phyloP scores from a whole-genome alignment of 192 early-diverging fungal species.

The Chytriomyces hyalinus region DNA sequence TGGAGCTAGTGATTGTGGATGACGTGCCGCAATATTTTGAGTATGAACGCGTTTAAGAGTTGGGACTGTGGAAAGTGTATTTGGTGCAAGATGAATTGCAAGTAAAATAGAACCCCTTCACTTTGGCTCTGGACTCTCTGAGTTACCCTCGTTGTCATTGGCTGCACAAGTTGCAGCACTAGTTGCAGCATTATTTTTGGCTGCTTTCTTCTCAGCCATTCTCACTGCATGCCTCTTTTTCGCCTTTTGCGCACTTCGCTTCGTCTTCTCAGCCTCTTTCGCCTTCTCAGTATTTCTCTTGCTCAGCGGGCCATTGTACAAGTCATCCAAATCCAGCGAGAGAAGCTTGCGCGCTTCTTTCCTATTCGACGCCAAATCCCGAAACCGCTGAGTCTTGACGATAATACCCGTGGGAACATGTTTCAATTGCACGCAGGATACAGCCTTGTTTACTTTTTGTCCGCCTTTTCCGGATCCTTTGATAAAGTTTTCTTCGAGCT shows the following conservation, averaged over 20 bases:
- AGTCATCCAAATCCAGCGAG: constrained; percentile 43
- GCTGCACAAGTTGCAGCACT: too few species aligned
- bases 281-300: constrained; percentile 22
- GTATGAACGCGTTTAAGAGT: constrained; percentile 36
- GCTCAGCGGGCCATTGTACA: constrained; percentile 43
- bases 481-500: constrained; percentile 52
- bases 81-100: background rate
- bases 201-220: background rate
- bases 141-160: background rate
- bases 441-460: constrained; percentile 55
- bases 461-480: constrained; percentile 54
- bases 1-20: constrained; percentile 16
- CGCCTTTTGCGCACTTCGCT: constrained; percentile 19
- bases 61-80: constrained; percentile 35
- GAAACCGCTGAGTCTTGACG: constrained; percentile 52
- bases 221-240: background rate
- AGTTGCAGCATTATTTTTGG: too few species aligned
- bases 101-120: background rate
- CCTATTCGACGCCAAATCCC: constrained; percentile 45
- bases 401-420: constrained; percentile 50
- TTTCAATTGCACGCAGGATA: constrained; percentile 46
- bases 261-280: constrained; percentile 34
- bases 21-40: constrained; percentile 33
- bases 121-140: background rate
- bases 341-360: constrained; percentile 56